A percentile compares a stretch with the other conserved stretches of the same genome.
These are phyloP conservation scores for Boletus vinaceobasis DNA, from an alignment of 768 basidiomycete species.

Conservation along the genomic window DNA sequence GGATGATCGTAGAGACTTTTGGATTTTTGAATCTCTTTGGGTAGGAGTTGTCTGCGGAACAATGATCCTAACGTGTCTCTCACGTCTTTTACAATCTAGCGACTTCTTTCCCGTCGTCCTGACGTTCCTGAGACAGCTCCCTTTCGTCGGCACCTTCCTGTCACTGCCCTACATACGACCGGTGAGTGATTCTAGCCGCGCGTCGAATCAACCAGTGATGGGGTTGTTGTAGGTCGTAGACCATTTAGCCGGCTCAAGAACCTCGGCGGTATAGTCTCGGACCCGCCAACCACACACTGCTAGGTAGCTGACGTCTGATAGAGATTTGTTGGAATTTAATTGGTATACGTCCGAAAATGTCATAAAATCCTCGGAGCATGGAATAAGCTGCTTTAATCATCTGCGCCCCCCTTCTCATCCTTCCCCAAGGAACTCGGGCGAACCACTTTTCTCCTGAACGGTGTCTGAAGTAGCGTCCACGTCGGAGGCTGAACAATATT, in stretches of 20 bases:
- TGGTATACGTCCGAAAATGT: neutral
- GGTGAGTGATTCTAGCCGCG: slow-evolving; percentile 42
- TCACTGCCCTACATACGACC: slow-evolving; percentile 84
- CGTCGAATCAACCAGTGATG: slow-evolving; percentile 4
- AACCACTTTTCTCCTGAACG: slow-evolving; percentile 13
- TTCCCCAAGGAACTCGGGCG: slow-evolving; percentile 11
- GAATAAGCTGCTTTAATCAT: neutral
- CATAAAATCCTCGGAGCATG: neutral
- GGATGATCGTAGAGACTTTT: slow-evolving; percentile 90
- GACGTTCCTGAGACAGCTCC: slow-evolving; percentile 93
- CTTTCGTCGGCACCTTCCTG: slow-evolving; percentile 83
- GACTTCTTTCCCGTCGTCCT: slow-evolving; percentile 99
- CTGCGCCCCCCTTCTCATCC: slow-evolving; percentile 3
- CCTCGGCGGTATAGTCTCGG: slow-evolving; percentile 58
- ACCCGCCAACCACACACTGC: neutral
- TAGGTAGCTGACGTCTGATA: slow-evolving; percentile 9
- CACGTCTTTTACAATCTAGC: slow-evolving; percentile 40
- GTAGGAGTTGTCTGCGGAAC: slow-evolving; percentile 38
- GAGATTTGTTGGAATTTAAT: slow-evolving; percentile 16
- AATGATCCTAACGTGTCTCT: neutral
- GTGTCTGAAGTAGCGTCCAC: neutral
- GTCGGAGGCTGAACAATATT: neutral
- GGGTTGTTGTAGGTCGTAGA: slow-evolving; percentile 58
- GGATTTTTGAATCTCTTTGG: slow-evolving; percentile 98
- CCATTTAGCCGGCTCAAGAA: slow-evolving; percentile 75